Base-by-base conservation (phyloP, 768 basidiomycete species). In the Boletus reticuloceps region DNA sequence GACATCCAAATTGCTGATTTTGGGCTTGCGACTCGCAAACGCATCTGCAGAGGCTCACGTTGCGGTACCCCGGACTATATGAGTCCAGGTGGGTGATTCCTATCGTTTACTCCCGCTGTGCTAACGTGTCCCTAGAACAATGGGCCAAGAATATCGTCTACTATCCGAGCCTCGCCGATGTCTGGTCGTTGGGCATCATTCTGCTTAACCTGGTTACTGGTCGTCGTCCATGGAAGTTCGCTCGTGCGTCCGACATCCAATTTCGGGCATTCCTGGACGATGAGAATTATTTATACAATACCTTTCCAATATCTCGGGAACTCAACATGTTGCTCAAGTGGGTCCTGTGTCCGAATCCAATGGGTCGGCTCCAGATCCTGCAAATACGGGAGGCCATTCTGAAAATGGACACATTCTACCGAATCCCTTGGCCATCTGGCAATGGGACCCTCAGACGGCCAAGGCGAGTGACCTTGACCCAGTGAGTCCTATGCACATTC, bases 151-250 rank as follows among this genome's bases (percentile, higher is more conserved):
- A 79, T 34, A 63, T 75, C 52, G 65, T 77, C 53, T 68, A 59
- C 20, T 69, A 58, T 20, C 59, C 68, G 3, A 56, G 61, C 41
- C 65, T 72, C 38, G 75, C 52, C 4, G 87, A 89, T 59, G 78
- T 88, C 55, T 89, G 88, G 88, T 78, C 88, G 9, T 69, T 89
- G 22, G 88, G 87, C 19, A 79, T 96, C 58, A 88, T 96, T 58
- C 79, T 96, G 51, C 79, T 88, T 60, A 94, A 92, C 70, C 82
- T 96, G 74, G 83, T 89, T 45, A 85, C 85, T 51, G 85, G 86
- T 17, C 63, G 47, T 49, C 56, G 51, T 34, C 64, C 55, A 6
- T 66, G 64, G 64, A 55, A 19, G 9, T 16, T 9, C 9, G 64
- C 64, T 16, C 17, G 27, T 27, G n/a, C 4, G 5, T 36, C 64